Base-by-base conservation (phyloP, 176 grass and related monocot species). In the Hordeum marinum region DNA sequence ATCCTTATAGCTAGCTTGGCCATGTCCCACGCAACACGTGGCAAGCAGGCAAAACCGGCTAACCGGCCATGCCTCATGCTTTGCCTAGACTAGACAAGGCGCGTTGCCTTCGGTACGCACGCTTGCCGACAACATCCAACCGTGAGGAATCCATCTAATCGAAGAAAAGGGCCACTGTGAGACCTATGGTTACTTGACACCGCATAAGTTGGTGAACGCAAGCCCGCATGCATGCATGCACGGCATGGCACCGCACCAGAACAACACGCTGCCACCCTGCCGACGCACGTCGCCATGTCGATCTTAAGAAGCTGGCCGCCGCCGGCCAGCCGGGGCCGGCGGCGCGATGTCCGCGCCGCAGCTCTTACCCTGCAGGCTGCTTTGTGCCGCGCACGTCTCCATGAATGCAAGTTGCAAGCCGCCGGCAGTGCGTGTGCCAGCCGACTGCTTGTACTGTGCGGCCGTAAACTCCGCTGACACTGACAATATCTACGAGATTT, bases 401-500 rank as follows among this genome's bases (percentile, higher is more conserved):
- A 69, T 77, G 85, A 26, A 41, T 71, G 29, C 10, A 34, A 24
- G 58, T 42, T 24, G 15, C 77, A n/a, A 15, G 21, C 40, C 4
- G 68, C 9, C 21, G 54, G 64, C 18, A 8, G 48, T 52, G 48
- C 15, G 48, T 52, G 14, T 52, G 48, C 48, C 45, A 4, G 13
- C 45, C 12, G 45, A 4, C n/a, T n/a, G n/a, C n/a, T n/a, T n/a
- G n/a, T n/a, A n/a, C n/a, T n/a, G n/a, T n/a, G n/a, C n/a, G 11
- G 70, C 63, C 75, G 41, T 74, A 75, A 66, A 58, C 55, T 68
- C 13, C 46, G 83, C 83, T 21, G 83, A 78, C 74, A 58, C 62
- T 17, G 23, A 58, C 23, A 34, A 29, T 24, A 36, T 45, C 27
- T 24, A 42, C 27, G 20, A 65, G 21, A 72, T 55, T 12, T 69